Base-by-base conservation (phyloP, 2,329 filamentous ascomycete species). In the Calonectria hongkongensis region DNA sequence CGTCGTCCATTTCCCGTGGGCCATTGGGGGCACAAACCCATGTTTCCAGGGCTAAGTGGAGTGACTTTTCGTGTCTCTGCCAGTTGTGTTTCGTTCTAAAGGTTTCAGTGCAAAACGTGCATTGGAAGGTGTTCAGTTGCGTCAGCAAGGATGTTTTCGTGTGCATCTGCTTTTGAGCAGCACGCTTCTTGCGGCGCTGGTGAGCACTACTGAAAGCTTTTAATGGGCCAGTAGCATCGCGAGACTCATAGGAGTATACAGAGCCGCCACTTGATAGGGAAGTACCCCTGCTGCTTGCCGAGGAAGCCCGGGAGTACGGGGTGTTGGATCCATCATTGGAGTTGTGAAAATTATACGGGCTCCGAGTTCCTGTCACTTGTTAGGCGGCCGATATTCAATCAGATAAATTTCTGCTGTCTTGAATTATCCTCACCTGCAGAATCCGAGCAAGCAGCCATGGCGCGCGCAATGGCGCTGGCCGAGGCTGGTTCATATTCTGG, bases 31-130 rank as follows among this genome's bases (percentile, higher is more conserved):
- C 81, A 60, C 82, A 89, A 76, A 83, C 84, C 88, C 81, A 89
- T 58, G 75, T 82, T 81, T 82, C 85, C 3, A 86, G 85, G 41
- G 83, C 87, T 76, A 81, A 84, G 79, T 81, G 88, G 75, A 83
- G 84, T 74, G 84, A 82, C 48, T 84, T 85, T 74, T 90, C 88
- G 74, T 90, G 88, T 43, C 88, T 81, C 68, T 85, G 84, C 85
- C 85, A 86, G 69, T 86, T 84, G 69, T 86, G 83, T 47, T 85
- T 86, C 0, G 83, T 85, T 65, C 82, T 84, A 77, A 86, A 86
- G 0, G 83, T 83, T 68, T 86, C 84, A 1, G 83, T 84, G 72
- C 85, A 86, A 74, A 86, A 86, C 9, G 85, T 86, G 71, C 85
- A 86, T 67, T 86, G 85, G 58, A 80, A 83, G 3, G 69, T 62